phyloP scores from a whole-genome alignment of 768 basidiomycete genomes.

The Lactarius evosmus region DNA sequence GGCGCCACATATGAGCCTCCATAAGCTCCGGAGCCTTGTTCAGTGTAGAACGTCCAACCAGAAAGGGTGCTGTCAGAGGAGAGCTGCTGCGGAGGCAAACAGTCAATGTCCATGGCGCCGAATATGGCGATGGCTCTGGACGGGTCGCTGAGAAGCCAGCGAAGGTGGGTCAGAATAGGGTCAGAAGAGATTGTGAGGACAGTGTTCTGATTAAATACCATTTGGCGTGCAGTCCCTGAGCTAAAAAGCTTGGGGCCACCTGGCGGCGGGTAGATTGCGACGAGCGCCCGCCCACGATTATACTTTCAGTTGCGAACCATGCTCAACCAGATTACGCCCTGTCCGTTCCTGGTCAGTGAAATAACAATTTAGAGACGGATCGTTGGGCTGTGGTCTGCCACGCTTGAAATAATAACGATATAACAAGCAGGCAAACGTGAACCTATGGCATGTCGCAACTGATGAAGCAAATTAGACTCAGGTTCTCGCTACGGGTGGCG shows the following conservation, averaged over 20 bases:
- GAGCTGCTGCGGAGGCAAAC: not conserved
- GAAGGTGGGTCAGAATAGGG: conserved; percentile 6
- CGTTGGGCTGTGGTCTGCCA: not conserved
- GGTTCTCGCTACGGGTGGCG: not conserved
- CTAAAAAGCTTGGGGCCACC: conserved; percentile 9
- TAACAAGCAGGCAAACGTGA: not conserved
- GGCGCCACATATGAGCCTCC: not conserved
- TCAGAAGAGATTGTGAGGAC: not conserved
- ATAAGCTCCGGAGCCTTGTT: not conserved
- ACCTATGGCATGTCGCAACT: not conserved
- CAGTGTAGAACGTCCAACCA: conserved; percentile 6
- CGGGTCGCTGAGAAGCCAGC: not conserved
- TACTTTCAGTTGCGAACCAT: not conserved
- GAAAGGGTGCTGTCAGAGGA: not conserved
- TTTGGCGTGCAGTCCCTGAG: conserved; percentile 18
- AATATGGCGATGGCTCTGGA: not conserved
- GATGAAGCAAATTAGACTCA: not conserved
- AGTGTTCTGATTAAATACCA: conserved; percentile 19
- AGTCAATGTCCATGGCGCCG: conserved; percentile 8
- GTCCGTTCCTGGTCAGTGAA: conserved; percentile 15
- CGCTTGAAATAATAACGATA: not conserved
- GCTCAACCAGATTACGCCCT: conserved; percentile 1
- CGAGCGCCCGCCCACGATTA: conserved; percentile 12
- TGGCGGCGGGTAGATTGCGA: not conserved
- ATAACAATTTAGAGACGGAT: not conserved